phyloP scores from a whole-genome alignment of 345 rosid species.

The Boechera divaricarpa region DNA sequence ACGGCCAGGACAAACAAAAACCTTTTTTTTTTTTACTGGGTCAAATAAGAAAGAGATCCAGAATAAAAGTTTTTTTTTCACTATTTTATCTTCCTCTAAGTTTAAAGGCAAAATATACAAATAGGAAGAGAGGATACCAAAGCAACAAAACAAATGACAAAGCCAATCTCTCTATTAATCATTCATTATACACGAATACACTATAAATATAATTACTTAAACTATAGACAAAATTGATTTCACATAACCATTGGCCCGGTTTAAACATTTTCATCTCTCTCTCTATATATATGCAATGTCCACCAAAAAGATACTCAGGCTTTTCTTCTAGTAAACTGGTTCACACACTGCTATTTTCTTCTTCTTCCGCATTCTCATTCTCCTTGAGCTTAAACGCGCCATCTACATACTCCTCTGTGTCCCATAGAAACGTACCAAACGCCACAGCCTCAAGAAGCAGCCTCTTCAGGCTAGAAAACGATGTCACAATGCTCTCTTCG shows the following conservation, averaged over 20 bases:
- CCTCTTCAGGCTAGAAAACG: slow-evolving; percentile 83
- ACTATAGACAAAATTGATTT: slow-evolving; percentile 16
- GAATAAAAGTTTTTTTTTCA: too few species aligned
- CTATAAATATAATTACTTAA: slow-evolving; percentile 22
- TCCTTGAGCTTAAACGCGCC: slow-evolving; percentile 67
- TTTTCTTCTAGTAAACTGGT: slow-evolving; percentile 15
- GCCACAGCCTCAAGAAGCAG: slow-evolving; percentile 89
- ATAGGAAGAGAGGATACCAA: too few species aligned
- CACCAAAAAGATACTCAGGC: slow-evolving; percentile 29
- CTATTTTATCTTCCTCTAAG: too few species aligned
- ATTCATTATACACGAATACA: neutral
- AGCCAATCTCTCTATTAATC: neutral
- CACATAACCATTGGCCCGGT: neutral
- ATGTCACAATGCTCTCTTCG: slow-evolving; percentile 60
- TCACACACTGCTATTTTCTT: slow-evolving; percentile 45
- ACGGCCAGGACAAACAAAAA: too few species aligned
- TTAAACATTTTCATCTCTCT: neutral
- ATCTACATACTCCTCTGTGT: slow-evolving; percentile 71
- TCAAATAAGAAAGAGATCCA: too few species aligned
- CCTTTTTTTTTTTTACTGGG: too few species aligned
- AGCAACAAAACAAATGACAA: too few species aligned
- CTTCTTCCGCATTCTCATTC: slow-evolving; percentile 47
- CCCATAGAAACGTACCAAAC: slow-evolving; percentile 93
- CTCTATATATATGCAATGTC: slow-evolving; percentile 6
- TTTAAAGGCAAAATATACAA: too few species aligned